Percentiles rank a stretch among this genome's conserved stretches.
phyloP scores from a whole-genome alignment of 2,329 filamentous ascomycete species.

The Arthrobotrys entomopaga region DNA sequence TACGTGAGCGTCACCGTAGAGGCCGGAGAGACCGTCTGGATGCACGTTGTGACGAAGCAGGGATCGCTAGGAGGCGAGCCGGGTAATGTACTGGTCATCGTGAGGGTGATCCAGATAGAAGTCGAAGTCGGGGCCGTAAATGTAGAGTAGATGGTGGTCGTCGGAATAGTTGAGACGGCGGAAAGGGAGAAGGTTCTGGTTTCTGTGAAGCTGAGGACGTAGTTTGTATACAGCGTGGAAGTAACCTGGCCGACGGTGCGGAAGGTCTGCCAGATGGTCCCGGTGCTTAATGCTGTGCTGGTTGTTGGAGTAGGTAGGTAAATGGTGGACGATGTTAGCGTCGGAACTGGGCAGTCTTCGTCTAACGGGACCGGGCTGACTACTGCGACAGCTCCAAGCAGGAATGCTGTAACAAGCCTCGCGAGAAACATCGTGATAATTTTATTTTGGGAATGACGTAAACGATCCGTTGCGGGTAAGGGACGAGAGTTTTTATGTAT shows the following conservation, averaged over 20 bases:
- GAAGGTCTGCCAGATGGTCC: conserved; percentile 9
- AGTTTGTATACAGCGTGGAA: neutral
- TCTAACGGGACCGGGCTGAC: conserved; percentile 9
- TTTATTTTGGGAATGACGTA: too few relatives aligned
- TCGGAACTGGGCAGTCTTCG: conserved; percentile 8
- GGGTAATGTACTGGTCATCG: conserved; percentile 5
- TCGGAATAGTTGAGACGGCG: conserved; percentile 10
- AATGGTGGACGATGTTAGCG: neutral
- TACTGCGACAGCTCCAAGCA: conserved; percentile 6
- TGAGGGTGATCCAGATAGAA: conserved; percentile 20
- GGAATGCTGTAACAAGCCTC: conserved; percentile 1
- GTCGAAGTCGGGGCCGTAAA: conserved; percentile 15
- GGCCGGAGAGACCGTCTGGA: neutral
- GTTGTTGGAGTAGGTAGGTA: conserved; percentile 6
- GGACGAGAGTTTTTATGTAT: too few relatives aligned
- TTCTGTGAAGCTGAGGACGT: neutral
- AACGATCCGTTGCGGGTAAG: too few relatives aligned
- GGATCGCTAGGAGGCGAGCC: conserved; percentile 10
- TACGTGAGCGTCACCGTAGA: neutral
- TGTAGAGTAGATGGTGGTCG: neutral
- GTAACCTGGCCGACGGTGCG: neutral
- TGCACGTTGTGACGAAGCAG: conserved; percentile 22
- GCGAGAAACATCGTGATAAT: conserved; percentile 7
- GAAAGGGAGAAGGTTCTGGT: neutral
- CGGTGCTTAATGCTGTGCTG: conserved; percentile 11